A percentile compares a stretch with the other conserved stretches of the same genome.
phyloP scores from a whole-genome alignment of 2,329 filamentous ascomycete genomes.

The Teratosphaeria nubilosa region DNA sequence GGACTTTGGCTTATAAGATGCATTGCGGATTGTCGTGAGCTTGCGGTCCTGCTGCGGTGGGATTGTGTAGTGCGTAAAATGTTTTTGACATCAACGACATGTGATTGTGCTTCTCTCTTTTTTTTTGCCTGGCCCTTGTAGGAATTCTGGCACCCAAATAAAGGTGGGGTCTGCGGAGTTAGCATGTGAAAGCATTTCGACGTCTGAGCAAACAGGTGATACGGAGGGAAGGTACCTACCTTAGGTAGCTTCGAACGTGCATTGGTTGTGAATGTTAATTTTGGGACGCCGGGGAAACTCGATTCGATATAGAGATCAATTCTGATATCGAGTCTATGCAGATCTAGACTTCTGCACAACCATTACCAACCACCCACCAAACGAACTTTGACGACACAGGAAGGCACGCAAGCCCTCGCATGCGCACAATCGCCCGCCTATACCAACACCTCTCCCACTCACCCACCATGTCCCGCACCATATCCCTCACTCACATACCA shows the following conservation, averaged over 20 bases:
- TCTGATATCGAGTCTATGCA: not conserved
- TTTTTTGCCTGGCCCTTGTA: not conserved
- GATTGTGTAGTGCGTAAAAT: not conserved
- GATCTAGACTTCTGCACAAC: not conserved
- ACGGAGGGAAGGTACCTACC: no score
- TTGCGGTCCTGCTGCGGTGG: not conserved
- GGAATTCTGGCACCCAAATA: not conserved
- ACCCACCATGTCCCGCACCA: slow-evolving; percentile 17
- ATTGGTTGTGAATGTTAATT: not conserved
- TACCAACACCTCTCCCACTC: not conserved
- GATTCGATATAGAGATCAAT: not conserved
- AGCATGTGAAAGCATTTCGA: not conserved
- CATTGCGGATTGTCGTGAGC: not conserved
- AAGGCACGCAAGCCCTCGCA: not conserved
- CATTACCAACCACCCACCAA: not conserved
- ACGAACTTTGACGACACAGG: not conserved
- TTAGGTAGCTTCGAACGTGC: no score
- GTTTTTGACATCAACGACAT: not conserved
- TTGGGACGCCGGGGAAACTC: not conserved
- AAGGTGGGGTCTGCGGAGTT: not conserved
- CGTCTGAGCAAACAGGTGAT: not conserved
- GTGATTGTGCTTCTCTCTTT: not conserved
- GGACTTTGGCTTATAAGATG: not conserved
- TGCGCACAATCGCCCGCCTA: slow-evolving; percentile 1
- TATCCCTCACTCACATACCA: slow-evolving; percentile 46